phyloP scores from a whole-genome alignment of 1,284 basidiomycete genomes.

The Thelephora terrestris region DNA sequence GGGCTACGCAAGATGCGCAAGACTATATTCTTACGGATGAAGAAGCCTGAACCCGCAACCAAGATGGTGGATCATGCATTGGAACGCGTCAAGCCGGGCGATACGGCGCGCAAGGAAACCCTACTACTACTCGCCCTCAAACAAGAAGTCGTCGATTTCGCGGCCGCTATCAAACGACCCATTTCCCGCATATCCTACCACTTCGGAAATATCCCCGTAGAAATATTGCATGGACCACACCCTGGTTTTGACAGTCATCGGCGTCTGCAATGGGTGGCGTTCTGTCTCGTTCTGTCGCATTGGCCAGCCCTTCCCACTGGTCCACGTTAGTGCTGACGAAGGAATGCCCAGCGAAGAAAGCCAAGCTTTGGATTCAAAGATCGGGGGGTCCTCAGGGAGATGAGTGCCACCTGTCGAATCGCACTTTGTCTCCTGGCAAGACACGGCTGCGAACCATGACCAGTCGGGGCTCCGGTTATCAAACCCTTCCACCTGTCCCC shows the following conservation, averaged over 20 bases:
- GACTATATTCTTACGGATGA: slow-evolving; percentile 25
- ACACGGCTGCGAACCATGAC: no score
- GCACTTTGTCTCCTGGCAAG: no score
- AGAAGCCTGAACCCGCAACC: slow-evolving; percentile 24
- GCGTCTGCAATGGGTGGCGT: slow-evolving; percentile 54
- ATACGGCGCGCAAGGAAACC: slow-evolving; percentile 21
- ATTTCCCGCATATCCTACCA: slow-evolving; percentile 23
- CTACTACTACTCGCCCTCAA: slow-evolving; percentile 20
- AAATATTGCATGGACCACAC: slow-evolving; percentile 41
- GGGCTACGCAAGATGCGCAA: slow-evolving; percentile 32
- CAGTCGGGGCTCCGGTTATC: no score
- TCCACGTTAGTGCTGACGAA: slow-evolving; percentile 41
- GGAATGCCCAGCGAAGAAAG: slow-evolving; percentile 37
- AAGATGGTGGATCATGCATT: slow-evolving; percentile 28
- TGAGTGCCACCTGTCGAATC: no score
- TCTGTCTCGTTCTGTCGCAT: slow-evolving; percentile 37
- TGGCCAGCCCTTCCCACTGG: slow-evolving; percentile 47
- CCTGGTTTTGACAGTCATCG: slow-evolving; percentile 35
- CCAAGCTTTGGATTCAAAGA: slow-evolving; percentile 43
- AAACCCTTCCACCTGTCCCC: no score
- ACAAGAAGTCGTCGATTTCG: slow-evolving; percentile 11
- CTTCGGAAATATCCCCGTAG: slow-evolving; percentile 48
- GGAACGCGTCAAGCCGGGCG: slow-evolving; percentile 19
- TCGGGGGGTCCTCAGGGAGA: slow-evolving; percentile 40
- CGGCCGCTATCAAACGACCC: slow-evolving; percentile 10